Base-by-base conservation (phyloP, 768 basidiomycete genomes). In the Kwoniella newhampshirensis region DNA sequence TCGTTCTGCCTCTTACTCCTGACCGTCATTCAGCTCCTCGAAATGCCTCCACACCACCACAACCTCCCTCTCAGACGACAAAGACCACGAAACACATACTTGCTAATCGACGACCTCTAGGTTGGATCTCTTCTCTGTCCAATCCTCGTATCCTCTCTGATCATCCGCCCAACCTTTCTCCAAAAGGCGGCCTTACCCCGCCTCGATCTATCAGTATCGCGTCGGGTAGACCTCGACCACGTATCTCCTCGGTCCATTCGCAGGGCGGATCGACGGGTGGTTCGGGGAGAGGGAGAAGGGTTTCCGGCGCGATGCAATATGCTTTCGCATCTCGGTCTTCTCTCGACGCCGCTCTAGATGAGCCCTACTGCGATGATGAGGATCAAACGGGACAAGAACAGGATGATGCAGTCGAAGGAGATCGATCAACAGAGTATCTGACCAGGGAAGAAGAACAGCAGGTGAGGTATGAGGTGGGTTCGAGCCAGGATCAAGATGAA, bases 291-390 rank as follows among this genome's bases (percentile, higher is more conserved):
- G 54, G 54, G n/a, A 58, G 57, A 23, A 53, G 39, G 35, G 35
- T 59, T 9, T 59, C 57, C 17, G 57, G 51, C 26, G 37, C 57
- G 3, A 48, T 59, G 57, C 57, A 59, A 47, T 49, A 59, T 53
- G 57, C 57, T 21, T 45, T 58, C 18, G 26, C 27, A 17, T 21
- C 32, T 37, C 47, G 20, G 35, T 8, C 9, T 20, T 9, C 36
- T 1, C 1, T 23, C 21, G 21, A 8, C 9, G n/a, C 5, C 17
- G 36, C 21, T 1, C 8, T 36, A 1, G 8, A 35, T 15, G 4
- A 1, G 13, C 15, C 17, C 17, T 28, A 32, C 7, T 9, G 1
- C 21, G 36, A 25, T 13, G 13, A 50, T 20, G 30, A 35, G 23
- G 28, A 5, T 36, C 30, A 27, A 13, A 35, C 17, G 32, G 28